Percentiles rank a stretch among this genome's conserved stretches.
phyloP scores from a whole-genome alignment of 1,284 basidiomycete species.

The Ganoderma meredithae region DNA sequence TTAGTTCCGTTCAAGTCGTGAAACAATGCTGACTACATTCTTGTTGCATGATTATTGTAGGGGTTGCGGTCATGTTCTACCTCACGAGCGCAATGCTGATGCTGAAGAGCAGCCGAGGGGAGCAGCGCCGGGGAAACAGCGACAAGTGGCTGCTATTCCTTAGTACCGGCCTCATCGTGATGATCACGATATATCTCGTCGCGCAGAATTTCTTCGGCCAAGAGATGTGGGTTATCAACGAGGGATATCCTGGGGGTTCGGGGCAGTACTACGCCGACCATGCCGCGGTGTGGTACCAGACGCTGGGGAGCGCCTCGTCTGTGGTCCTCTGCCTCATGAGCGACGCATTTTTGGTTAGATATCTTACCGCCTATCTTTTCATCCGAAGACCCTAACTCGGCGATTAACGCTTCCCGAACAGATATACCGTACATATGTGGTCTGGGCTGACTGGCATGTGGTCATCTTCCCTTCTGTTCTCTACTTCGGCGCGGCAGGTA shows the following conservation, averaged over 20 bases:
- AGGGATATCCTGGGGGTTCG: conserved; percentile 26
- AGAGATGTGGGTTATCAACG: conserved; percentile 35
- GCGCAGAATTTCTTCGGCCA: conserved; percentile 32
- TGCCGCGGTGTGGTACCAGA: conserved; percentile 30
- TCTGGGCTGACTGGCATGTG: conserved; percentile 21
- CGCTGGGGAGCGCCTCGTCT: conserved; percentile 18
- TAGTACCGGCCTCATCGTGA: conserved; percentile 30
- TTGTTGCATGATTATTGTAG: conserved; percentile 5
- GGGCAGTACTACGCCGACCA: conserved; percentile 24
- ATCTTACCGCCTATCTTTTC: neutral
- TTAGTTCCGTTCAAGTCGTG: neutral
- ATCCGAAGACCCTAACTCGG: neutral
- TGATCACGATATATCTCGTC: conserved; percentile 32
- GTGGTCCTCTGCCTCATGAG: conserved; percentile 18
- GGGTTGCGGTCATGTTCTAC: conserved; percentile 32
- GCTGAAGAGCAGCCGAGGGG: neutral
- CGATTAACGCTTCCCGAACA: neutral
- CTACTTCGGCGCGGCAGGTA: conserved; percentile 18
- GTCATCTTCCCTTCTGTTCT: conserved; percentile 18
- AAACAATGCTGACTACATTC: neutral
- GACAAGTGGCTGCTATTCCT: conserved; percentile 25
- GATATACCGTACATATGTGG: conserved; percentile 26
- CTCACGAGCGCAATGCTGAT: conserved; percentile 23
- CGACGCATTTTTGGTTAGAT: conserved; percentile 25
- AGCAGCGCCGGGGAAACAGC: neutral